These are phyloP conservation scores for Zoysia pacifica DNA, from an alignment of 176 grass and related monocot genomes.

Conservation along the genomic window DNA sequence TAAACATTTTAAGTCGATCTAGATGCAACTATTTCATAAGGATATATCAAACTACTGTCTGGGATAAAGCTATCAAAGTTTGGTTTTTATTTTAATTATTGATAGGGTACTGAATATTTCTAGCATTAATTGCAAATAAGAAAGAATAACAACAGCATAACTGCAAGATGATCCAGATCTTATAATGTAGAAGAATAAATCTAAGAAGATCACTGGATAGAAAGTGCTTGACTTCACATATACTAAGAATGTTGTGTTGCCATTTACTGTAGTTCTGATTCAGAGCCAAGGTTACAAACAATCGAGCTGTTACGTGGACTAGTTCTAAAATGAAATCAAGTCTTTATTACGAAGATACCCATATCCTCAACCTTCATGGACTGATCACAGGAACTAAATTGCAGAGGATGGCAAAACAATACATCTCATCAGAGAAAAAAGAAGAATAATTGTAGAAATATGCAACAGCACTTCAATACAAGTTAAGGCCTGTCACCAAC, in stretches of 20 bases:
- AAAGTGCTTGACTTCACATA: slow-evolving; percentile 6
- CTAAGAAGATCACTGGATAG: neutral
- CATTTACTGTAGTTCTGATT: slow-evolving; percentile 17
- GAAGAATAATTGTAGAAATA: neutral
- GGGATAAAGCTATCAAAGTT: too few species aligned
- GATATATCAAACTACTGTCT: too few species aligned
- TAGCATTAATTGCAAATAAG: too few species aligned
- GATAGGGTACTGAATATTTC: too few species aligned
- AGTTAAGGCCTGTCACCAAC: neutral
- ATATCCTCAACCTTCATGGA: neutral
- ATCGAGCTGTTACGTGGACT: neutral
- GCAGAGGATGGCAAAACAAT: neutral
- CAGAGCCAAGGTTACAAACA: neutral
- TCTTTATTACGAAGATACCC: neutral
- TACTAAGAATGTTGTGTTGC: neutral
- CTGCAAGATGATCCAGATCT: neutral
- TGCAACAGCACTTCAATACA: neutral
- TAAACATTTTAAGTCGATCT: too few species aligned
- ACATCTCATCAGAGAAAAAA: neutral
- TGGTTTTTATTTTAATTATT: too few species aligned
- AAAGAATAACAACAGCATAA: neutral
- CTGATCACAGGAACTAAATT: neutral
- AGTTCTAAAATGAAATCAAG: neutral
- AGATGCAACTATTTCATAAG: too few species aligned
- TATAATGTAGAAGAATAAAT: neutral